These are phyloP conservation scores for Polytrichum formosum DNA, from an alignment of 225 moss, liverwort and hornwort genomes.

Conservation along the genomic window DNA sequence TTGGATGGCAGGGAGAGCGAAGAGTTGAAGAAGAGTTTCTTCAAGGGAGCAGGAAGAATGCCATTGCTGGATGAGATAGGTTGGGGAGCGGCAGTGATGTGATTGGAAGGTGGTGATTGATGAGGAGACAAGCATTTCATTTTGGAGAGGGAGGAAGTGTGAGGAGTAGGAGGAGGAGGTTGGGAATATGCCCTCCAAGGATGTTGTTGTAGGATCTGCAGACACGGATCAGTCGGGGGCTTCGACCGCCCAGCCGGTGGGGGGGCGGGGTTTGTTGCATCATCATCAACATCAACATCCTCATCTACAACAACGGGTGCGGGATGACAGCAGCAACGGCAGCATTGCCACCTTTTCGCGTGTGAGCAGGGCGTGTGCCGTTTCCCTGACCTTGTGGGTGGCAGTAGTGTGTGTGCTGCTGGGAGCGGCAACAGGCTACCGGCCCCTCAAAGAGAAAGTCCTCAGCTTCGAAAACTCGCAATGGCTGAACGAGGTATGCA, in stretches of 20 bases:
- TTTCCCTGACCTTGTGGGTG: constrained; percentile 41
- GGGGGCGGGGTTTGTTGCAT: constrained; percentile 19
- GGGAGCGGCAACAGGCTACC: constrained; percentile 41
- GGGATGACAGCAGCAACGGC: neutral
- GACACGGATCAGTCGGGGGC: constrained; percentile 36
- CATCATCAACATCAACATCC: constrained; percentile 9
- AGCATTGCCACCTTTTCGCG: constrained; percentile 14
- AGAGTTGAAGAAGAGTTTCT: too few species aligned
- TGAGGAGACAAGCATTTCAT: constrained; percentile 29
- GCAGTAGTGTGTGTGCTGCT: constrained; percentile 27
- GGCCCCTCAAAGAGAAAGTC: constrained; percentile 52
- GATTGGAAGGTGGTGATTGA: constrained; percentile 22
- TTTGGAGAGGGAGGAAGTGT: constrained; percentile 21
- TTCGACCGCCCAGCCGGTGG: constrained; percentile 28
- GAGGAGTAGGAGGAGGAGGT: constrained; percentile 12
- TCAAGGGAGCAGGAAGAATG: too few species aligned
- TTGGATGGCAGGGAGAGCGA: too few species aligned
- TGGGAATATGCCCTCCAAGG: constrained; percentile 50
- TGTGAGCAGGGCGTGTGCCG: constrained; percentile 18
- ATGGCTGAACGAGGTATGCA: constrained; percentile 27
- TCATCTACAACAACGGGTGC: too few species aligned
- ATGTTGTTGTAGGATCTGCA: constrained; percentile 37
- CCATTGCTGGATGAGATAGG: too few species aligned
- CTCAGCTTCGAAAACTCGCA: constrained; percentile 32
- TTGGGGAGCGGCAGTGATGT: neutral